Conservation (phyloP, 1,139 yeast genomes). For the Tardiomyces depauwii region DNA sequence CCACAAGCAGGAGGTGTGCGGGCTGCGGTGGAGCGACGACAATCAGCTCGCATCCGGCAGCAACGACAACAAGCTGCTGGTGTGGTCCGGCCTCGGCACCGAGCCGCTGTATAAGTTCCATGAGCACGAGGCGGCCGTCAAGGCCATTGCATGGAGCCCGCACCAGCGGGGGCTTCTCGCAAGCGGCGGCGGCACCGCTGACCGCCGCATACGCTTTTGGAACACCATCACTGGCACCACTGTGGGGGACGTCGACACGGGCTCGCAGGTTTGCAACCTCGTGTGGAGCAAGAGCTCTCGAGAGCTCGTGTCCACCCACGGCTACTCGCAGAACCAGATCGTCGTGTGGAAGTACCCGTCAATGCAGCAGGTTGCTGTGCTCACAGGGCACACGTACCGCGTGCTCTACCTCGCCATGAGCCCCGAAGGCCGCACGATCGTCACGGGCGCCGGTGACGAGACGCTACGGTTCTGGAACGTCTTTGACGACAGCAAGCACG, state of each 20-base stretch:
- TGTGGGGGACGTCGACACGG: slow-evolving; percentile 75
- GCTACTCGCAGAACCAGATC: slow-evolving; percentile 82
- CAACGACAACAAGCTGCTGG: slow-evolving; percentile 61
- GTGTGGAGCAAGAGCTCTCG: slow-evolving; percentile 89
- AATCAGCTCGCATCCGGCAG: slow-evolving; percentile 75
- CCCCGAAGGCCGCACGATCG: slow-evolving; percentile 98
- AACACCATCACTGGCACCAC: slow-evolving; percentile 71
- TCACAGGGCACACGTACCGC: slow-evolving; percentile 90
- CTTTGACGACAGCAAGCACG: slow-evolving; percentile 56
- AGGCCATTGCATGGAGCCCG: slow-evolving; percentile 94
- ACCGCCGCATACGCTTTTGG: slow-evolving; percentile 85
- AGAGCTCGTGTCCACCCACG: slow-evolving; percentile 91
- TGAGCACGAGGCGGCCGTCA: slow-evolving; percentile 91
- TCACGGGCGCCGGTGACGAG: slow-evolving; percentile 98
- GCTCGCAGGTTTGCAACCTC: slow-evolving; percentile 91
- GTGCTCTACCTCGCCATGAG: slow-evolving; percentile 82
- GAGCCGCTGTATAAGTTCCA: slow-evolving; percentile 60
- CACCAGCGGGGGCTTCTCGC: slow-evolving; percentile 91
- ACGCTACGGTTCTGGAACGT: slow-evolving; percentile 90
- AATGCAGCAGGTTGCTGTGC: slow-evolving; percentile 85
- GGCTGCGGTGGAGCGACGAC: slow-evolving; percentile 90
- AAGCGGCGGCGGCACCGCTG: slow-evolving; percentile 97
- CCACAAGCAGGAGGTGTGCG: slow-evolving; percentile 95
- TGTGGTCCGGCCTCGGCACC: slow-evolving; percentile 69
- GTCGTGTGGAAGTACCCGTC: slow-evolving; percentile 92